Evolutionary conservation across 345 rosid species (phyloP), one percentile per base, ranked within the genome.

Genomic region (Salix purpurea): DNA sequence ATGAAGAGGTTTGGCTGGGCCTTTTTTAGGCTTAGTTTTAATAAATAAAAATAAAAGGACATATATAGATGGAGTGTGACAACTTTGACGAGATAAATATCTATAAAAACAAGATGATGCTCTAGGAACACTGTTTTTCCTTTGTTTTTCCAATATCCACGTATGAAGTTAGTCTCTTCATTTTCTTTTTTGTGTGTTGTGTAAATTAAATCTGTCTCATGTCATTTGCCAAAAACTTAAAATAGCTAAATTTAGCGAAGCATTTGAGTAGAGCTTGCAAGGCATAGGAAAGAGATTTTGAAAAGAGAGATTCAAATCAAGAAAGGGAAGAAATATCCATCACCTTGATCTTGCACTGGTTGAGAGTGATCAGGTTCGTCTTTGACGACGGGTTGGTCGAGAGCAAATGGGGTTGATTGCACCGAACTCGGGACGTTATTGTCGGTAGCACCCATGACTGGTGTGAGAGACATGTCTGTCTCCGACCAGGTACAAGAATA

Each of bases 391-490:
- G 82, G 74, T n/a, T 64, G 70, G 37, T 69, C 40, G 7, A 14
- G 36, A 16, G 46, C 48, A 46, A 54, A 23, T 13, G 66, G 48
- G 18, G 42, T 15, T 48, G 82, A 67, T 78, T 78, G 87, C 74
- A 74, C 61, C 67, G 50, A 8, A 32, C 70, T 14, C 24, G 78
- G 61, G 4, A 67, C 76, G 13, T 68, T 77, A 13, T 39, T 50
- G 24, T 62, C 13, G 37, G 70, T 26, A 36, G 91, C 76, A 30
- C 86, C 82, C 48, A 89, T 91, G 76, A 79, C 89, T 68, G 82
- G 91, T 56, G 93, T 76, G 52, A 95, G 92, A 82, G 91, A 87
- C 84, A 89, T 90, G 68, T 89, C 99, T 4, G 89, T 78, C 83
- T 88, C 97, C 15, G 91, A 74, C 89, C 92, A 82, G 74, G 87